These are phyloP conservation scores for Vinca major DNA, from an alignment of 305 asterid species.

Conservation along the genomic window DNA sequence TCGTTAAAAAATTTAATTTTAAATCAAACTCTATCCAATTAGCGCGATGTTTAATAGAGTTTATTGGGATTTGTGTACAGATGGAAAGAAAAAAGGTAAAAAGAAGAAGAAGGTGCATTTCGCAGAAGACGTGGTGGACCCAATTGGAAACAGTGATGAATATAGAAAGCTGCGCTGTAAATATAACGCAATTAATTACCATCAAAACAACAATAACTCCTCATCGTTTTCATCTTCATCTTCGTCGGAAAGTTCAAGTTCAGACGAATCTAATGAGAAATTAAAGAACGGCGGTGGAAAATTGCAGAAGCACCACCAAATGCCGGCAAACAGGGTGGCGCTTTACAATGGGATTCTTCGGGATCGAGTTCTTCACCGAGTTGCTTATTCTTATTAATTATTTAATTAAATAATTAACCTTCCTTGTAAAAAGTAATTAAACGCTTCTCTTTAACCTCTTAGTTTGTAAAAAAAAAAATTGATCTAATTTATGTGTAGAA, in stretches of 20 bases:
- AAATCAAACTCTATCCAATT: no score
- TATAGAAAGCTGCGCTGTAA: constrained; percentile 41
- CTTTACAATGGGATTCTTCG: constrained; percentile 63
- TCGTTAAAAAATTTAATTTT: no score
- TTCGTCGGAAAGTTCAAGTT: not conserved
- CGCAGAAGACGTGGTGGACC: constrained; percentile 83
- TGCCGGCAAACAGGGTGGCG: constrained; percentile 64
- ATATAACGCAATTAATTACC: not conserved
- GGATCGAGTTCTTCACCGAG: constrained; percentile 46
- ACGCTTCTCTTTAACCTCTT: not conserved
- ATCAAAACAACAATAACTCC: not conserved
- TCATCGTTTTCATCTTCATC: constrained; percentile 2
- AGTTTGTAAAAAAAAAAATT: constrained; percentile 12
- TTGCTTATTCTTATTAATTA: constrained; percentile 37
- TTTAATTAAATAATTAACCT: not conserved
- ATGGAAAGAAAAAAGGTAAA: constrained; percentile 36
- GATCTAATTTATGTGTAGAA: not conserved
- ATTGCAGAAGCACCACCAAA: constrained; percentile 22
- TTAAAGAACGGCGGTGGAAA: constrained; percentile 9
- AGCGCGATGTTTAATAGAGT: no score
- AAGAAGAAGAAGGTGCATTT: constrained; percentile 47
- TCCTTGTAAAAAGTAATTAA: not conserved
- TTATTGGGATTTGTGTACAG: constrained; percentile 20
- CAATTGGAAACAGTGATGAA: constrained; percentile 57
- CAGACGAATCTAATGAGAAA: constrained; percentile 2